Evolutionary conservation across 1,139 yeast species (phyloP).

Genomic region (Suhomyces panamericanus): DNA sequence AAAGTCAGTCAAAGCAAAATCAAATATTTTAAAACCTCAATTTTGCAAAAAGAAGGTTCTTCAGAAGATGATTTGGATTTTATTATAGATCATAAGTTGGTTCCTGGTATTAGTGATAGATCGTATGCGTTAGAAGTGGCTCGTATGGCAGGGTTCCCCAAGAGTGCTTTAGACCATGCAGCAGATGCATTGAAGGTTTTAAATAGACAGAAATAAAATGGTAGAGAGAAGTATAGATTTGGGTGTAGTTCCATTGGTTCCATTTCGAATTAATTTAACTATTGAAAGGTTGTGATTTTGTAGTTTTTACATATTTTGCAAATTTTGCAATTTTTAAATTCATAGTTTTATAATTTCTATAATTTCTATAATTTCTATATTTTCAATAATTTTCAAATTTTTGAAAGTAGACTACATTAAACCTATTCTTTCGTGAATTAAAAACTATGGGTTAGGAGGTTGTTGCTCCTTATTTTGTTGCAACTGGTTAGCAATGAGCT

Average conservation of each 20-base stretch:
- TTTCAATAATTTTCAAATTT: too few relatives aligned
- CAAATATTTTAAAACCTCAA: constrained; percentile 53
- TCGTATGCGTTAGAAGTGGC: constrained; percentile 91
- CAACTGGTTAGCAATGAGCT: constrained; percentile 28
- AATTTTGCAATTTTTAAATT: constrained; percentile 3
- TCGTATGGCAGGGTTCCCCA: constrained; percentile 79
- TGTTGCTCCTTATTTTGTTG: constrained; percentile 19
- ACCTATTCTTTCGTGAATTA: background rate
- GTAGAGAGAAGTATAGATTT: background rate
- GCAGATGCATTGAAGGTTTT: constrained; percentile 32
- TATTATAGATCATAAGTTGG: constrained; percentile 61
- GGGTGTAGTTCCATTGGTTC: too few relatives aligned
- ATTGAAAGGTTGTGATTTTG: too few relatives aligned
- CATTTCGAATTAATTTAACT: too few relatives aligned
- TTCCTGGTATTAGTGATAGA: constrained; percentile 69
- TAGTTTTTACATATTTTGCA: too few relatives aligned
- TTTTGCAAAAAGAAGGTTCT: constrained; percentile 21
- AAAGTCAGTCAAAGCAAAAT: constrained; percentile 34
- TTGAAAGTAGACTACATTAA: background rate
- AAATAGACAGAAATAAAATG: background rate
- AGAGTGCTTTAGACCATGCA: constrained; percentile 55
- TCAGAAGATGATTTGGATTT: constrained; percentile 20
- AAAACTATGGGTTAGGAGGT: background rate
- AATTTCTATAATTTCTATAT: too few relatives aligned
- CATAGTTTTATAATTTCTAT: too few relatives aligned